Evolutionary conservation across 768 basidiomycete genomes (phyloP).

Genomic region (Leucogyrophana mollusca): DNA sequence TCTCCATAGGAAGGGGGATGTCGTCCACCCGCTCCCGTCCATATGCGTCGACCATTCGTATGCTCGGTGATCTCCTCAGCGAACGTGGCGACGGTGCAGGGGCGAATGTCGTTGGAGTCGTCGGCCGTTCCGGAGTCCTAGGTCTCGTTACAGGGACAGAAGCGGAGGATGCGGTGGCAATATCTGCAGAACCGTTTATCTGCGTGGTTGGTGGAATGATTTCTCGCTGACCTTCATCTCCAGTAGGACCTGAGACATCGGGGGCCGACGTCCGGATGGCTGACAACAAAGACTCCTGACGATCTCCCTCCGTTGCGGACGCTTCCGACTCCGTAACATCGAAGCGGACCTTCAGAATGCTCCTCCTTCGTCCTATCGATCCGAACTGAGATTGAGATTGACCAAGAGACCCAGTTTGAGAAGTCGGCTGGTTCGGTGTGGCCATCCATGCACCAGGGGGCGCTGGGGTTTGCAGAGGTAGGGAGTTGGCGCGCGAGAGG

Average conservation of each 20-base stretch:
- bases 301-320: constrained; percentile 27
- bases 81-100: constrained; percentile 27
- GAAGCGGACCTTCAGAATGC: constrained; percentile 72
- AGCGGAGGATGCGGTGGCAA: constrained; percentile 8
- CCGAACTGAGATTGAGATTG: constrained; percentile 30
- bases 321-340: constrained; percentile 42
- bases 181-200: constrained; percentile 3
- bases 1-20: too few relatives aligned
- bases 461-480: constrained; percentile 59
- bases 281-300: constrained; percentile 21
- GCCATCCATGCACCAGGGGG: constrained; percentile 66
- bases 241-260: background rate
- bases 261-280: constrained; percentile 17
- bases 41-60: constrained; percentile 73
- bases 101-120: constrained; percentile 24
- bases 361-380: constrained; percentile 44
- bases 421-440: constrained; percentile 45
- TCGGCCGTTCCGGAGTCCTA: constrained; percentile 19
- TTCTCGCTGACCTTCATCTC: background rate
- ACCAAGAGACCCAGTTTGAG: constrained; percentile 13
- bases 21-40: constrained; percentile 44
- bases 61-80: constrained; percentile 46
- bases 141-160: constrained; percentile 9
- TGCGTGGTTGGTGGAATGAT: background rate
- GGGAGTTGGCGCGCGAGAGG: constrained; percentile 46